Evolutionary conservation across 2,329 filamentous ascomycete genomes (phyloP), one percentile per base, ranked within the genome.

Genomic region (Zymoseptoria tritici): DNA sequence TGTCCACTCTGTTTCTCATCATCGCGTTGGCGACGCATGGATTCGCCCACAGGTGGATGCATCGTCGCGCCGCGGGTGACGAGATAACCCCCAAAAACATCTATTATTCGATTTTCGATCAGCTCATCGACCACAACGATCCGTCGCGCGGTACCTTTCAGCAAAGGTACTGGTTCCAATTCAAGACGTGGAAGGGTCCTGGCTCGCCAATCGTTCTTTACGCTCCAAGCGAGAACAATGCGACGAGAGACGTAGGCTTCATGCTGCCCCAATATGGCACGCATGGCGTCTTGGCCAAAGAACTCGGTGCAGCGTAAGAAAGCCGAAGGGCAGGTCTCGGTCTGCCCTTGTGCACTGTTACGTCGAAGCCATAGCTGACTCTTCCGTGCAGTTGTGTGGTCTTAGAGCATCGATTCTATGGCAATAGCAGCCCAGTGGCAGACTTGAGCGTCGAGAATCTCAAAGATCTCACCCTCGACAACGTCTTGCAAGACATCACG

Each of bases 401-500:
- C 21, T 22, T 22, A 22, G 21, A 22, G 21, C 21, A 22, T 22
- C 21, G 21, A 22, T 22, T 22, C 4, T 22, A 22, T 22, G 36
- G 16, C 11, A 13, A 13, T 7, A 13, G 11, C 36, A 42, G 36
- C 36, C 82, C 83, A 0, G 84, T 77, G 62, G 64, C 73, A 9
- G 69, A 77, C n/a, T 73, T 83, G 46, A 80, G 78, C 0, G 78
- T 80, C 2, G 76, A 80, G 63, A 83, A 78, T 49, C 69, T 85
- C 57, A 11, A 42, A 42, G 36, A 55, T 29, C 72, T 84, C 56
- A 84, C 78, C 0, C 71, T 84, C 11, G 72, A 79, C 16, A 80
- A 85, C 64, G 72, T 80, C 0, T 78, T 84, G 58, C 70, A 74
- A 6, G 83, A 85, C 65, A 73, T 83, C n/a, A 77, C 76, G 9